Percentiles rank a stretch among this genome's conserved stretches.
phyloP scores from a whole-genome alignment of 192 early-diverging fungal species.

The Coemansia sp. region DNA sequence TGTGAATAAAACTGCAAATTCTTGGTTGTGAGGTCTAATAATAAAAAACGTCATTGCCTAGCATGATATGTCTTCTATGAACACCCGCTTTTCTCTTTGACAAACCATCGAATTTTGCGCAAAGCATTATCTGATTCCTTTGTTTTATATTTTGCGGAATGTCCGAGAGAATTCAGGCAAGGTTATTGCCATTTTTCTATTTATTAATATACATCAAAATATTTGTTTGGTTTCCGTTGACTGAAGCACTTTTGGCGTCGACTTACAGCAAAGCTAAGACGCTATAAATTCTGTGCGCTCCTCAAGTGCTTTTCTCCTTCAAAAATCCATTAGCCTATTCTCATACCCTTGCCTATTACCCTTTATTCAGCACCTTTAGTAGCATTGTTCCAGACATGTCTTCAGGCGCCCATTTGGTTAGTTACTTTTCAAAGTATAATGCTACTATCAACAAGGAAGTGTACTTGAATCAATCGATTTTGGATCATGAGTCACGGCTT shows the following conservation, averaged over 20 bases:
- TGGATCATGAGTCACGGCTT: not conserved
- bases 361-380: not conserved
- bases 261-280: not conserved
- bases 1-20: too few species aligned
- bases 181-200: not conserved
- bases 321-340: not conserved
- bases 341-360: not conserved
- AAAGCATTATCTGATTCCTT: not conserved
- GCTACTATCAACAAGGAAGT: not conserved
- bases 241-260: not conserved
- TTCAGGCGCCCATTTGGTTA: not conserved
- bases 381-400: not conserved
- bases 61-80: too few species aligned
- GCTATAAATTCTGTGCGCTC: not conserved
- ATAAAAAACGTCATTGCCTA: too few species aligned
- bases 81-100: too few species aligned
- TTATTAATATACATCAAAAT: too few species aligned
- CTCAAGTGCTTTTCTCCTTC: not conserved
- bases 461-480: not conserved
- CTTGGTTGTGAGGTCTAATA: too few species aligned
- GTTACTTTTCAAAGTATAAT: not conserved
- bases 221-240: too few species aligned
- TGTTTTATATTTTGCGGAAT: not conserved
- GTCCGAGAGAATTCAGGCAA: not conserved
- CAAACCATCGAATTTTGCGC: too few species aligned